Conservation (phyloP, 176 grass and related monocot genomes). For the Paspalum notatum region DNA sequence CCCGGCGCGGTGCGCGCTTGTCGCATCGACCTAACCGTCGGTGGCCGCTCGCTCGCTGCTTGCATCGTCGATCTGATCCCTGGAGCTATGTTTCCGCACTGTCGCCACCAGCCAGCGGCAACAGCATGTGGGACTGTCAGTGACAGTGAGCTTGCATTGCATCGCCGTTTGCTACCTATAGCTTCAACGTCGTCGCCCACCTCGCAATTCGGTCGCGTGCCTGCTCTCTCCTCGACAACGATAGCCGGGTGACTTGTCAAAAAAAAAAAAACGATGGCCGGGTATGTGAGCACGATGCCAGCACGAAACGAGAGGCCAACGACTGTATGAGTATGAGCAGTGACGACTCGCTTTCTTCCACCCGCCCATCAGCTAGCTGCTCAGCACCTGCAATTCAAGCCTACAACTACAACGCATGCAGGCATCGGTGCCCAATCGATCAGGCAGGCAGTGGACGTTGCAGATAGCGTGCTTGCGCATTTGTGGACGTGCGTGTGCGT, state of each 20-base stretch:
- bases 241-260: too few relatives aligned
- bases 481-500: neutral
- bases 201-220: neutral
- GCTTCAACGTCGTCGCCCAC: neutral
- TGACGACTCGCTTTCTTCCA: slow-evolving; percentile 3
- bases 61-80: neutral
- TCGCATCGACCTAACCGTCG: slow-evolving; percentile 10
- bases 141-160: neutral
- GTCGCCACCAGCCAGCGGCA: neutral
- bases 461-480: neutral
- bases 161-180: neutral
- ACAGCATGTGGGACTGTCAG: slow-evolving; percentile 9
- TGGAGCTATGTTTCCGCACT: neutral
- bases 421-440: neutral
- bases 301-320: neutral
- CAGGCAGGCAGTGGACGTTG: neutral
- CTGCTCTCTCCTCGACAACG: neutral
- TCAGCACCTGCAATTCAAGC: neutral
- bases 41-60: neutral
- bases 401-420: too few relatives aligned
- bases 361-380: neutral
- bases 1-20: neutral
- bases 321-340: neutral
- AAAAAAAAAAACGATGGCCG: too few relatives aligned
- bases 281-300: neutral